phyloP scores from a whole-genome alignment of 2,329 filamentous ascomycete genomes.

The Pyricularia sp. region DNA sequence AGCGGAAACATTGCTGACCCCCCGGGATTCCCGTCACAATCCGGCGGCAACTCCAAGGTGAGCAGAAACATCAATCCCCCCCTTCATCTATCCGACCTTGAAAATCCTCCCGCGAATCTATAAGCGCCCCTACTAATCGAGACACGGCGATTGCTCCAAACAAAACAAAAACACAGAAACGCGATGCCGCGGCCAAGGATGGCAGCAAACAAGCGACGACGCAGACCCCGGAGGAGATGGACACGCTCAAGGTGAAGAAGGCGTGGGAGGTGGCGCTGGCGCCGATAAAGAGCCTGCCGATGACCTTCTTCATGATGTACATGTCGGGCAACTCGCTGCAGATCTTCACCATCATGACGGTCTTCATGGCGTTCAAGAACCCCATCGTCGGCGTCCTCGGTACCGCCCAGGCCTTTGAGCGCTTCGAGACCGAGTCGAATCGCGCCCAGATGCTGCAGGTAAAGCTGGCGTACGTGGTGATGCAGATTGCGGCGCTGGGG shows the following conservation, averaged over 20 bases:
- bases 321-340: conserved; percentile 98
- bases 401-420: conserved; percentile 79
- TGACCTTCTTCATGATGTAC: conserved; percentile 99
- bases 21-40: conserved; percentile 59
- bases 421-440: conserved; percentile 76
- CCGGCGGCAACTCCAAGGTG: conserved; percentile 43
- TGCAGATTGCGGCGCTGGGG: conserved; percentile 72
- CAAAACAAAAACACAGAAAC: conserved; percentile 25
- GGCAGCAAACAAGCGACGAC: conserved; percentile 29
- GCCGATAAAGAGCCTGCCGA: conserved; percentile 85
- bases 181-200: conserved; percentile 30
- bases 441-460: conserved; percentile 61
- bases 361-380: conserved; percentile 97
- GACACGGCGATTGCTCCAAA: not conserved
- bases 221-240: conserved; percentile 72
- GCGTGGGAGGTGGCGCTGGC: conserved; percentile 95
- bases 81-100: not conserved
- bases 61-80: not conserved
- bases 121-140: not conserved
- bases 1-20: conserved; percentile 64
- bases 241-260: conserved; percentile 94
- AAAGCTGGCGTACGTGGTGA: conserved; percentile 76
- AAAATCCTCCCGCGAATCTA: not conserved
- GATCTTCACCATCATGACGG: conserved; percentile 99
- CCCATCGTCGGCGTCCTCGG: conserved; percentile 72